Base-by-base conservation (phyloP, 1,284 basidiomycete species). In the Ceratobasidium sp. region DNA sequence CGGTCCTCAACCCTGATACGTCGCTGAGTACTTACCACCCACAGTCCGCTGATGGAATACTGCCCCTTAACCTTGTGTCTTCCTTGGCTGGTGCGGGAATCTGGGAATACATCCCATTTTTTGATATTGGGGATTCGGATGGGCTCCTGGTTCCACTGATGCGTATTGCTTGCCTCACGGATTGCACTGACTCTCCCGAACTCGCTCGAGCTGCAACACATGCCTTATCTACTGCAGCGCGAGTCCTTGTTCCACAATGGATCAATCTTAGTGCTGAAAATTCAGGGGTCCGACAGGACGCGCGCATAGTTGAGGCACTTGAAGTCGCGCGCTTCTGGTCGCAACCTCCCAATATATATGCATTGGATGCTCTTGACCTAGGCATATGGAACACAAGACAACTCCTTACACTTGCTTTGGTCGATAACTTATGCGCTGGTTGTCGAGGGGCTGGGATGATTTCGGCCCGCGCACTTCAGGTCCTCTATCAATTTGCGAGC, bases 81-180 rank as follows among this genome's bases (percentile, higher is more conserved):
- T 20, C 3, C 8, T 31, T 62, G 3, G 27, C 13, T 20, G 29
- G 29, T 13, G n/a, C 10, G 10, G 45, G 13, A 3, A 35, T 43
- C 31, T 42, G 17, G 45, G 35, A n/a, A 13, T 15, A 10, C 4
- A 22, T 49, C 7, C 2, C 12, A 6, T 43, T 43, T 1, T 12
- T 45, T 6, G 22, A 3, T 8, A 62, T 62, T 20, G 58, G 58
- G 1, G 58, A 62, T 25, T n/a, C 20, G 8, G 45, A 62, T 31
- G 43, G 17, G 1, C 29, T 62, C 3, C 29, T 62, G 2, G 43
- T 31, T 34, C 45, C 45, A 10, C 58, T 62, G 4, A 20, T 62
- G n/a, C 8, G 32, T 8, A 20, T 47, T 4, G 22, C 50, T 1
- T 22, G 31, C n/a, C 22, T 47, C 4, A 25, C 20, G 10, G 58